phyloP scores from a whole-genome alignment of 176 grass and related monocot genomes.

The Rhynchospora tenuis region DNA sequence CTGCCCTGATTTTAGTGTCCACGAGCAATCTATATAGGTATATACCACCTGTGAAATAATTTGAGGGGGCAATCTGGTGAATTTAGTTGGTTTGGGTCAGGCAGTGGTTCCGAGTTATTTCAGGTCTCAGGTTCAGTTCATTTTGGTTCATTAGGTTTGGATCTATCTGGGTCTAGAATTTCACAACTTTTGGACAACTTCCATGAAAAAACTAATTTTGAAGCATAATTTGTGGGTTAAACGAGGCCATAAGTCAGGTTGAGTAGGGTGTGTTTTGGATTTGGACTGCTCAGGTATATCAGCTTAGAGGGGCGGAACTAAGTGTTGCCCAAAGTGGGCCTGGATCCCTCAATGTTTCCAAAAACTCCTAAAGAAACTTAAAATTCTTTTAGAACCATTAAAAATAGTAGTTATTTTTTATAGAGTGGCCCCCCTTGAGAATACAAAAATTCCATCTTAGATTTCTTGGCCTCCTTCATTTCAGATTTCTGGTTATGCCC shows the following conservation, averaged over 20 bases:
- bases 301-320: too few species aligned
- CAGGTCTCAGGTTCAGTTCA: neutral
- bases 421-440: too few species aligned
- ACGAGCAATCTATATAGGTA: neutral
- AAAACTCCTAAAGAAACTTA: too few species aligned
- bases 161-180: neutral
- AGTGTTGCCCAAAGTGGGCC: too few species aligned
- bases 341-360: too few species aligned
- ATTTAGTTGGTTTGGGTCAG: neutral
- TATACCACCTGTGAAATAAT: neutral
- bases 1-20: neutral
- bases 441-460: too few species aligned
- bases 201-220: neutral
- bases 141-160: neutral
- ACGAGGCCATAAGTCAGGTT: neutral
- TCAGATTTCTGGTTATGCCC: too few species aligned
- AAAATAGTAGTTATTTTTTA: too few species aligned
- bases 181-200: neutral
- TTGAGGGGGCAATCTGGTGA: neutral
- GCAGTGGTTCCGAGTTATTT: neutral
- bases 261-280: neutral
- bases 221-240: neutral
- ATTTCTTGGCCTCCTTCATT: too few species aligned
- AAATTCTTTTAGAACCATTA: too few species aligned
- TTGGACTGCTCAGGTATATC: neutral